These are phyloP conservation scores for Dipteronia dyeriana DNA, from an alignment of 345 rosid genomes.

Conservation along the genomic window DNA sequence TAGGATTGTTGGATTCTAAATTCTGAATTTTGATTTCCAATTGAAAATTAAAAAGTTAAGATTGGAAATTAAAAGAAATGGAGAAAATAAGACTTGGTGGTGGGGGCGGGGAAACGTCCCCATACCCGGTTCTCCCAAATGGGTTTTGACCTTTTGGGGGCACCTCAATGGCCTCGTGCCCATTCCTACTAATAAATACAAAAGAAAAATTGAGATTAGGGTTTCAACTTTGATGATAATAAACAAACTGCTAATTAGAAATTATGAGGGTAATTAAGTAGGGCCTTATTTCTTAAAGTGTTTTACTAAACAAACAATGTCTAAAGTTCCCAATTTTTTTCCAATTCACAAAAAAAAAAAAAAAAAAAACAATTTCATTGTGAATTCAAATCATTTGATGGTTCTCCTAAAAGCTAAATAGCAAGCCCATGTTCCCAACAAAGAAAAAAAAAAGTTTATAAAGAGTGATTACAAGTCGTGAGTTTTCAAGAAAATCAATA, in stretches of 20 bases:
- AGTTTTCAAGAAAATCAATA: conserved; percentile 27
- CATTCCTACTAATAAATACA: conserved; percentile 1
- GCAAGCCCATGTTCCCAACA: conserved; percentile 38
- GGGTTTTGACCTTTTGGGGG: no score
- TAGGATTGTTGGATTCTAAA: no score
- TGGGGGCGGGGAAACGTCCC: no score
- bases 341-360: background rate
- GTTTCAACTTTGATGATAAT: conserved; percentile 7
- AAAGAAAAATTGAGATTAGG: conserved; percentile 11
- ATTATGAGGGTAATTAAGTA: conserved; percentile 23
- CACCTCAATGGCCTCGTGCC: no score
- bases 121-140: no score
- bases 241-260: conserved; percentile 9
- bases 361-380: conserved; percentile 23
- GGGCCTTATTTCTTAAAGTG: conserved; percentile 25
- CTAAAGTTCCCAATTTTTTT: conserved; percentile 26
- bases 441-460: conserved; percentile 13
- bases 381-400: conserved; percentile 21
- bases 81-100: no score
- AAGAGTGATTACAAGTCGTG: conserved; percentile 21
- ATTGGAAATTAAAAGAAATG: no score
- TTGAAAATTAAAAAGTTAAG: no score
- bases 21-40: no score
- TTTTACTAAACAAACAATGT: conserved; percentile 13
- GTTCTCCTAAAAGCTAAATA: conserved; percentile 29